These are phyloP conservation scores for Leccinum colubrinum DNA, from an alignment of 1,284 basidiomycete species.

Conservation along the genomic window DNA sequence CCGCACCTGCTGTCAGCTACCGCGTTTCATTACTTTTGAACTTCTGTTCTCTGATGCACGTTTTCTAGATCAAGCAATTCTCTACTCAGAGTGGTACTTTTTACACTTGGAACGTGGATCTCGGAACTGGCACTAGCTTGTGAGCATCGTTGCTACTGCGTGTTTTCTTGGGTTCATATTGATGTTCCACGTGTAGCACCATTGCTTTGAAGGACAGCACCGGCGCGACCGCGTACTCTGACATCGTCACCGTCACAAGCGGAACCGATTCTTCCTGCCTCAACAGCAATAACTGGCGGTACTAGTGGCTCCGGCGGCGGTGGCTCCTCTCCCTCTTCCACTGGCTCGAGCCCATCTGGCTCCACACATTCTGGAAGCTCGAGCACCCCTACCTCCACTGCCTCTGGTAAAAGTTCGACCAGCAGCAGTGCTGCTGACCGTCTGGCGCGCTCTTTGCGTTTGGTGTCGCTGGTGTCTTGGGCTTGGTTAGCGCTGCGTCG, in stretches of 20 bases:
- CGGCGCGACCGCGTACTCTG: constrained; percentile 56
- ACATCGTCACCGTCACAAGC: constrained; percentile 48
- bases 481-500: constrained; percentile 47
- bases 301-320: not conserved
- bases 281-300: constrained; percentile 10
- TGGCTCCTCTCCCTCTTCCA: constrained; percentile 3
- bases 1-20: constrained; percentile 49
- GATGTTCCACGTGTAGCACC: constrained; percentile 39
- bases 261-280: constrained; percentile 38
- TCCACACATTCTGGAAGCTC: constrained; percentile 1
- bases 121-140: constrained; percentile 53
- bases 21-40: accelerated
- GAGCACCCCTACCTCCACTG: constrained; percentile 8
- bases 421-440: constrained; percentile 30
- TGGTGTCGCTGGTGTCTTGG: constrained; percentile 45
- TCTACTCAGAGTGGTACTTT: constrained; percentile 42
- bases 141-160: constrained; percentile 27
- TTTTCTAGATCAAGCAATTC: constrained; percentile 52
- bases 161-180: constrained; percentile 1
- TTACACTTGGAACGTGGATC: constrained; percentile 63
- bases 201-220: constrained; percentile 56
- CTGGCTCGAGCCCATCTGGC: constrained; percentile 14
- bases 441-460: constrained; percentile 32
- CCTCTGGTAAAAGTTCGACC: constrained; percentile 20
- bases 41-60: not conserved